Percentiles rank a stretch among this genome's conserved stretches.
Conservation (phyloP, 306 rosid species). For the Hippophae tibetana region DNA sequence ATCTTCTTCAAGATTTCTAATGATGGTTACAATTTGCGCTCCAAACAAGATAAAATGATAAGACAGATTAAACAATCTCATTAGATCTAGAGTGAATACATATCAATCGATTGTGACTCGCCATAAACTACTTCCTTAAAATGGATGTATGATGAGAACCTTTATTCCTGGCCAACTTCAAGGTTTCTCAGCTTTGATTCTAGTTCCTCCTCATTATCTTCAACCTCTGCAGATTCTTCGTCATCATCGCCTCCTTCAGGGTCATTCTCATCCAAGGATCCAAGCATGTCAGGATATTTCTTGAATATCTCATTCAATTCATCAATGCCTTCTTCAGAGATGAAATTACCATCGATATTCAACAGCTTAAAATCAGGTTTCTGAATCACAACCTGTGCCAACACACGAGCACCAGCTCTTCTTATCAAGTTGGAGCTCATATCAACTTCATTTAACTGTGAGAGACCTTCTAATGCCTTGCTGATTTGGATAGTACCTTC, state of each 20-base stretch:
- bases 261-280: constrained; percentile 75
- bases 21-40: too few species aligned
- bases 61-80: too few species aligned
- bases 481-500: constrained; percentile 67
- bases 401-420: constrained; percentile 64
- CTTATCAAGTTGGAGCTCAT: constrained; percentile 51
- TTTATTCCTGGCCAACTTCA: constrained; percentile 36
- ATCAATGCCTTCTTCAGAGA: constrained; percentile 72
- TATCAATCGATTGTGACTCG: too few species aligned
- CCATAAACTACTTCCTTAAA: neutral
- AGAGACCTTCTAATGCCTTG: constrained; percentile 52
- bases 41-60: too few species aligned
- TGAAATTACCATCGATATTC: constrained; percentile 67
- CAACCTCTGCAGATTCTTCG: constrained; percentile 35
- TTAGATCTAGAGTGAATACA: too few species aligned
- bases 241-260: constrained; percentile 64
- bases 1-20: too few species aligned
- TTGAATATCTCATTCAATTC: constrained; percentile 55
- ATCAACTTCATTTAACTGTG: constrained; percentile 63
- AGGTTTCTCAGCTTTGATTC: constrained; percentile 80
- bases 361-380: constrained; percentile 56
- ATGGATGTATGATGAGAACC: constrained; percentile 6
- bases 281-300: constrained; percentile 48
- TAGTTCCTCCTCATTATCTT: constrained; percentile 39
- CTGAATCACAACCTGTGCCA: constrained; percentile 60